Conservation (phyloP, 768 basidiomycete species). For the Crepidotus variabilis region DNA sequence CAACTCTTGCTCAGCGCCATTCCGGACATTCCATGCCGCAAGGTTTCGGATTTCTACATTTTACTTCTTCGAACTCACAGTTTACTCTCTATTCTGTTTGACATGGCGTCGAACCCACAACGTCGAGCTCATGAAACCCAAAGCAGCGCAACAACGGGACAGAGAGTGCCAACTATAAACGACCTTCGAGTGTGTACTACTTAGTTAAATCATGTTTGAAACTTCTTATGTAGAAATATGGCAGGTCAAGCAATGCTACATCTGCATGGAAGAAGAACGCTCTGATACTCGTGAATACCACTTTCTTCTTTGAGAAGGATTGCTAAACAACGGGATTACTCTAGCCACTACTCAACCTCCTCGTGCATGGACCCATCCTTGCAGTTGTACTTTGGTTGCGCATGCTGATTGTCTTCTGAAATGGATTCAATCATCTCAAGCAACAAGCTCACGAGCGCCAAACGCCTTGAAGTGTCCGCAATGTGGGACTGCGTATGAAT, state of each 20-base stretch:
- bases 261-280: constrained; percentile 71
- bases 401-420: constrained; percentile 76
- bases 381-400: constrained; percentile 75
- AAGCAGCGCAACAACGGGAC: background rate
- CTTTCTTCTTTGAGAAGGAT: background rate
- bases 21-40: no score
- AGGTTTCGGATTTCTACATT: no score
- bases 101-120: background rate
- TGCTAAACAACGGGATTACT: background rate
- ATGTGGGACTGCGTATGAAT: constrained; percentile 61
- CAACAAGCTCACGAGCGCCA: constrained; percentile 44
- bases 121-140: background rate
- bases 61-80: no score
- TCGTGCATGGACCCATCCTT: constrained; percentile 73
- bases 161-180: constrained; percentile 23
- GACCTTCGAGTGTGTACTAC: constrained; percentile 25
- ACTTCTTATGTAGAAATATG: background rate
- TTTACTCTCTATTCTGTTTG: no score
- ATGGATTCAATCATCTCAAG: constrained; percentile 75
- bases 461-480: constrained; percentile 82
- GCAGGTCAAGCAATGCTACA: constrained; percentile 75
- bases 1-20: no score
- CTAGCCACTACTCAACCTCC: constrained; percentile 39
- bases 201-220: background rate
- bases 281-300: constrained; percentile 38